These are phyloP conservation scores for Physcomitrellopsis africana DNA, from an alignment of 225 moss, liverwort and hornwort species.

Conservation along the genomic window DNA sequence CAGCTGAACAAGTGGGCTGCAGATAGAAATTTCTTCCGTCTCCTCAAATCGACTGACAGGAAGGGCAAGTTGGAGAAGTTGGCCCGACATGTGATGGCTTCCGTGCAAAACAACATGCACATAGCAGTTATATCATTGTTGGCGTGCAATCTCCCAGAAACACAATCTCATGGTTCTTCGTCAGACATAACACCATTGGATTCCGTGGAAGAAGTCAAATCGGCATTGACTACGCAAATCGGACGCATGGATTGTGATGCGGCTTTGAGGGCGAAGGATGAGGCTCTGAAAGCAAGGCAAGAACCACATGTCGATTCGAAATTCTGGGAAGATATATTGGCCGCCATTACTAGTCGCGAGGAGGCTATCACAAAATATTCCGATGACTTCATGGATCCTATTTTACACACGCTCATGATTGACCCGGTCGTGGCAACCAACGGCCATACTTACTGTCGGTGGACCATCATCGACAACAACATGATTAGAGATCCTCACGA, in stretches of 20 bases:
- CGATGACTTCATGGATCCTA: conserved; percentile 28
- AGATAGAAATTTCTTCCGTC: conserved; percentile 16
- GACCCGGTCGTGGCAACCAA: conserved; percentile 31
- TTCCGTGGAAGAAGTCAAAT: conserved; percentile 13
- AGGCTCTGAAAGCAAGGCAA: conserved; percentile 21
- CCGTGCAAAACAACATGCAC: conserved; percentile 23
- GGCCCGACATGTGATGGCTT: conserved; percentile 23
- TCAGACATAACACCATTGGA: not conserved
- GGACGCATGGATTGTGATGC: conserved; percentile 25
- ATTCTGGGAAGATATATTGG: conserved; percentile 37
- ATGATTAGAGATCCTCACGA: conserved; percentile 29
- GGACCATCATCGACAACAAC: conserved; percentile 29
- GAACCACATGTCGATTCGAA: conserved; percentile 22
- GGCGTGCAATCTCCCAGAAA: conserved; percentile 2
- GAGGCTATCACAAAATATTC: not conserved
- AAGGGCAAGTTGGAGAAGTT: conserved; percentile 23
- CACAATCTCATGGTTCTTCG: no score
- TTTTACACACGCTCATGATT: conserved; percentile 26
- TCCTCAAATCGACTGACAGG: conserved; percentile 29
- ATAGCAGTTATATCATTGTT: conserved; percentile 28
- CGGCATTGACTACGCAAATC: conserved; percentile 19
- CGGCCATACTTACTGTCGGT: conserved; percentile 37
- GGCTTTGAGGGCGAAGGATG: conserved; percentile 21
- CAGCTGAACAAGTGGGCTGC: conserved; percentile 22
- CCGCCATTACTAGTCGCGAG: conserved; percentile 13